Percentiles rank a stretch among this genome's conserved stretches.
phyloP scores from a whole-genome alignment of 1,284 basidiomycete genomes.

The Sanguinoderma infundibulare region DNA sequence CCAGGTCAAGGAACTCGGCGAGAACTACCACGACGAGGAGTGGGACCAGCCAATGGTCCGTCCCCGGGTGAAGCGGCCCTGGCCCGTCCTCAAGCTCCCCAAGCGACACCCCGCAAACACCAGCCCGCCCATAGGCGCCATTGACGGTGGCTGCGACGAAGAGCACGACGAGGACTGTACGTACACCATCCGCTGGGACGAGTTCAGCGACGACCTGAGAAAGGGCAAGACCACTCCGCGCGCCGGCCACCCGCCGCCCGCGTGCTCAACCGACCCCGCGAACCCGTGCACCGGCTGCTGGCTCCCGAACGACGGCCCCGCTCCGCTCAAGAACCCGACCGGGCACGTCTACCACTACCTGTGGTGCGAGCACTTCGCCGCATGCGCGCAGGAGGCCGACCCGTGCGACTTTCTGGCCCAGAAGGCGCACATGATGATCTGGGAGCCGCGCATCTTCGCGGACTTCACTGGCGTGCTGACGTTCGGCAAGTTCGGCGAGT shows the following conservation, averaged over 20 bases:
- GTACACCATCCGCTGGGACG: slow-evolving; percentile 14
- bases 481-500: neutral
- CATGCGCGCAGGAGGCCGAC: neutral
- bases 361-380: slow-evolving; percentile 22
- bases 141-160: slow-evolving; percentile 14
- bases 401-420: neutral
- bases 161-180: slow-evolving; percentile 15
- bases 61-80: slow-evolving; percentile 28
- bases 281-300: slow-evolving; percentile 3
- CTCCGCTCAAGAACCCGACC: neutral
- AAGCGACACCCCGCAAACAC: slow-evolving; percentile 2
- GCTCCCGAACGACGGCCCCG: neutral
- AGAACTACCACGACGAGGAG: slow-evolving; percentile 29
- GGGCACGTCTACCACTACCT: slow-evolving; percentile 14
- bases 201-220: slow-evolving; percentile 3
- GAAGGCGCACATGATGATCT: neutral
- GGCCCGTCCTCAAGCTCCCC: slow-evolving; percentile 31
- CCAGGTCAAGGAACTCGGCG: slow-evolving; percentile 39
- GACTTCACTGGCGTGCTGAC: neutral
- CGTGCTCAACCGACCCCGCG: neutral
- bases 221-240: neutral
- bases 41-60: slow-evolving; percentile 26
- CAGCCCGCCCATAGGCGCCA: slow-evolving; percentile 12
- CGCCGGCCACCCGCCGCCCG: neutral
- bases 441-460: neutral